Evolutionary conservation across 129 eudicot species (phyloP).

Genomic region (Rutidosis leptorrhynchoides): DNA sequence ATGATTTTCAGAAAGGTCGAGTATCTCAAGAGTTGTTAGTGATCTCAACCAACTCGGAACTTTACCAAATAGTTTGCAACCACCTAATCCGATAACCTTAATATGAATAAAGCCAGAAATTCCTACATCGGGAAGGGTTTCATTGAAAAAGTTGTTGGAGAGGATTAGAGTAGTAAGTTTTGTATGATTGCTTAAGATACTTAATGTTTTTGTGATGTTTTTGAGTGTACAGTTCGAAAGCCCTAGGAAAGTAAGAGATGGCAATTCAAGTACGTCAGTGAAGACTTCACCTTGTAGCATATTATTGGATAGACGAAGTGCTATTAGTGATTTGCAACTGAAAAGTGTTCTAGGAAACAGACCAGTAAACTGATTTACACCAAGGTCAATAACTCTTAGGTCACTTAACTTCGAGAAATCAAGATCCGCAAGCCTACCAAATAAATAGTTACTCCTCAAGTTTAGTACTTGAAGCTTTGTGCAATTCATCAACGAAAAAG

Average conservation of each 20-base stretch:
- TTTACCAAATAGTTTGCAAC: neutral
- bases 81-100: neutral
- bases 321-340: conserved; percentile 28
- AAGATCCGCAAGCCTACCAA: conserved; percentile 29
- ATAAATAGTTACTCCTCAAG: conserved; percentile 29
- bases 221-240: neutral
- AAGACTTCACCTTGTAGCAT: neutral
- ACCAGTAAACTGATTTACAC: conserved; percentile 34
- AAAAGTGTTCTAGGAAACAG: conserved; percentile 34
- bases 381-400: conserved; percentile 33
- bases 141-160: neutral
- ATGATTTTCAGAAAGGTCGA: neutral
- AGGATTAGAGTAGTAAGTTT: neutral
- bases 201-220: neutral
- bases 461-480: conserved; percentile 22
- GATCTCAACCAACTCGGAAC: neutral
- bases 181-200: neutral
- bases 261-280: neutral
- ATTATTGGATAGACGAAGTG: conserved; percentile 20
- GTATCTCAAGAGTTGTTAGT: neutral
- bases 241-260: neutral
- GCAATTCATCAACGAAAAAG: conserved; percentile 37
- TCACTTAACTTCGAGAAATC: conserved; percentile 38
- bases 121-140: neutral
- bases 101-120: neutral